A percentile compares a stretch with the other conserved stretches of the same genome.
Evolutionary conservation across 345 rosid species (phyloP).

Genomic region (Aegle marmelos): DNA sequence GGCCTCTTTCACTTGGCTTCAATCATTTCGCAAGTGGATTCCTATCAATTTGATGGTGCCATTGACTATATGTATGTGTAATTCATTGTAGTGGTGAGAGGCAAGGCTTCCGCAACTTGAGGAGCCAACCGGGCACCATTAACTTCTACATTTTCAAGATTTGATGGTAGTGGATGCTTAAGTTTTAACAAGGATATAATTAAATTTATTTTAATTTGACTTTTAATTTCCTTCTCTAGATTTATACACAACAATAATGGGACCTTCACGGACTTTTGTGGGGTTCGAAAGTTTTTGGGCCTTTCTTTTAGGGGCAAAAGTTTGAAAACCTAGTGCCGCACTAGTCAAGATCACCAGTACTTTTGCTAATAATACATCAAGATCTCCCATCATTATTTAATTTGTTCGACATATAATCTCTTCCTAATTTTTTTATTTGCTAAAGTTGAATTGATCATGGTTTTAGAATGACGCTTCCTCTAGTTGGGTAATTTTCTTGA

Average conservation of each 20-base stretch:
- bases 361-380: constrained; percentile 14
- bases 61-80: background rate
- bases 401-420: background rate
- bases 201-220: background rate
- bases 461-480: background rate
- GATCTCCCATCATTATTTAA: constrained; percentile 5
- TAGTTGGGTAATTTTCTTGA: background rate
- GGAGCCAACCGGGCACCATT: constrained; percentile 40
- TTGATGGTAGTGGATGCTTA: background rate
- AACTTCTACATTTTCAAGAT: background rate
- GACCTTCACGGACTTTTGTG: constrained; percentile 11
- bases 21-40: too few species aligned
- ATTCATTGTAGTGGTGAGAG: background rate
- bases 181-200: background rate
- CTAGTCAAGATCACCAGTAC: constrained; percentile 26
- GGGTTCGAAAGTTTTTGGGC: constrained; percentile 27
- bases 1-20: background rate
- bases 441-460: background rate
- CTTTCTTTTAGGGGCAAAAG: constrained; percentile 40
- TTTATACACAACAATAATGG: background rate
- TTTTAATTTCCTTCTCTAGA: background rate
- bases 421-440: background rate
- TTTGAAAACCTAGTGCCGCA: constrained; percentile 31
- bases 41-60: background rate
- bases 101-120: constrained; percentile 35